These are phyloP conservation scores for Sesbania bispinosa DNA, from an alignment of 306 rosid species.

Conservation along the genomic window DNA sequence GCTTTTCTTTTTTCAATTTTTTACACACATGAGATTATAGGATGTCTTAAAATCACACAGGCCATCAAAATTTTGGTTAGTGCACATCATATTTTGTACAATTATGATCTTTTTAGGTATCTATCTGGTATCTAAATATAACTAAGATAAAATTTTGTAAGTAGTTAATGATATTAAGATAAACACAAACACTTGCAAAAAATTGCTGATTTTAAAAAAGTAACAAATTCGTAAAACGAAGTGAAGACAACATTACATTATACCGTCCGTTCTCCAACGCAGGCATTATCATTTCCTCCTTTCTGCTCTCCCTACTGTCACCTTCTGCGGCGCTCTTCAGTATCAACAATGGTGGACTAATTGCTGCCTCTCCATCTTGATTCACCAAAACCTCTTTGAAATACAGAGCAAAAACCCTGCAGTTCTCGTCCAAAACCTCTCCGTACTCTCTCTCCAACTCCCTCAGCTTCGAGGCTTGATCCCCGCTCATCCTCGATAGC, in stretches of 20 bases:
- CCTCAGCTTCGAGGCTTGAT: slow-evolving; percentile 58
- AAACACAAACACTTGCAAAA: neutral
- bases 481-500: slow-evolving; percentile 65
- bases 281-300: slow-evolving; percentile 32
- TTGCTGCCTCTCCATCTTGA: slow-evolving; percentile 17
- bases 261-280: slow-evolving; percentile 65
- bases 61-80: neutral
- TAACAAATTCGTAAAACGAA: neutral
- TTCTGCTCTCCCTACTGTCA: neutral
- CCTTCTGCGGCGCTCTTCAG: slow-evolving; percentile 21
- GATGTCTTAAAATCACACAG: neutral
- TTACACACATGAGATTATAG: neutral
- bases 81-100: too few species aligned
- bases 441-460: slow-evolving; percentile 62
- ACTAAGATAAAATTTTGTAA: too few species aligned
- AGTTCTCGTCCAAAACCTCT: slow-evolving; percentile 61
- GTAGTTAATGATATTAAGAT: neutral
- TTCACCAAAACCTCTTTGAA: slow-evolving; percentile 49
- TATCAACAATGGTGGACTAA: slow-evolving; percentile 40
- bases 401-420: slow-evolving; percentile 53
- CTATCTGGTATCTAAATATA: too few species aligned
- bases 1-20: neutral
- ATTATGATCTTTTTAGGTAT: too few species aligned
- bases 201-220: neutral
- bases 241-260: slow-evolving; percentile 56